Conservation (phyloP, 202 grass and related monocot genomes). For the Cymbopogon flexuosus region DNA sequence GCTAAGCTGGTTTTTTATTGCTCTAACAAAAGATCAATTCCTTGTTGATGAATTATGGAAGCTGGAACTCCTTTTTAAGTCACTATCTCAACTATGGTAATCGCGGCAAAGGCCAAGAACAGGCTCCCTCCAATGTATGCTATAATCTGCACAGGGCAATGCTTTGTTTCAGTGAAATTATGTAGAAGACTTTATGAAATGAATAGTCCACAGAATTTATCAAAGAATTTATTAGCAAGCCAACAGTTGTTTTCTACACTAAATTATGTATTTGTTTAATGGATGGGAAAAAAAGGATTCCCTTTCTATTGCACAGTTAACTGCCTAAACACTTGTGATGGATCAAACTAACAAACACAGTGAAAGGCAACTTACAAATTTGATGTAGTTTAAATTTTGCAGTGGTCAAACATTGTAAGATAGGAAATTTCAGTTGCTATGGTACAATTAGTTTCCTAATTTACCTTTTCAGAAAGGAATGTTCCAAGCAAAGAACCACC, state of each 20-base stretch:
- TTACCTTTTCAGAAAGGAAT: conserved; percentile 92
- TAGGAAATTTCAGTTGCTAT: neutral
- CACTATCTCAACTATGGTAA: conserved; percentile 82
- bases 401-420: neutral
- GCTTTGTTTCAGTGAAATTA: conserved; percentile 6
- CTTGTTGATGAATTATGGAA: conserved; percentile 15
- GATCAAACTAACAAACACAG: neutral
- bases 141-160: conserved; percentile 55
- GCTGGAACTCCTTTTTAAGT: conserved; percentile 38
- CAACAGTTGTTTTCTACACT: neutral
- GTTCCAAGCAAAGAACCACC: conserved; percentile 93
- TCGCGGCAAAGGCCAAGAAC: conserved; percentile 81
- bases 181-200: neutral
- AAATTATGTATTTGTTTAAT: neutral
- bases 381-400: neutral
- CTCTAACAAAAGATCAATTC: neutral
- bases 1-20: neutral
- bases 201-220: conserved; percentile 7
- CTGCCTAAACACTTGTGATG: neutral
- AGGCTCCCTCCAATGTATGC: conserved; percentile 89
- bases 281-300: neutral
- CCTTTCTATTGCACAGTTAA: neutral
- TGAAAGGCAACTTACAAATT: neutral
- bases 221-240: neutral
- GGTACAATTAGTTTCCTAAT: neutral